Base-by-base conservation (phyloP, 2,329 filamentous ascomycete genomes). In the Pseudogymnoascus sp. region DNA sequence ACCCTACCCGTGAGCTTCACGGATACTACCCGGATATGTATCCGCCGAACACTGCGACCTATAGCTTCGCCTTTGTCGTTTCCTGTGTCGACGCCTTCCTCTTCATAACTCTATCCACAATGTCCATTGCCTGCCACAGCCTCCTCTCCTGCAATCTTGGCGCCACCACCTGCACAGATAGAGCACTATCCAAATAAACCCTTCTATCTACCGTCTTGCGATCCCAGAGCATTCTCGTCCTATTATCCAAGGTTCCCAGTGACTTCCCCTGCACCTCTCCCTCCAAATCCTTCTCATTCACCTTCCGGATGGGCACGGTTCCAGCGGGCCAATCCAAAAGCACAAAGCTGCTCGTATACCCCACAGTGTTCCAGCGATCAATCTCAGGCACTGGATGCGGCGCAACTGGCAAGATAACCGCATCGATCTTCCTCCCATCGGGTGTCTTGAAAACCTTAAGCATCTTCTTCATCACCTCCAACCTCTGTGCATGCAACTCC, bases 311-410 rank as follows among this genome's bases (percentile, higher is more conserved):
- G 0, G 85, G 85, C 1, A 88, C 66, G 0, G 72, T 73, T 0
- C 82, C 86, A 1, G 85, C 81, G 0, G 86, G 82, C 68, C 84
- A 86, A 70, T 89, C 86, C 21, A 89, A 72, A 62, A 88, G 69
- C 7, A 87, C 84, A 69, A 85, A 87, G 1, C 78, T 79, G 21
- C 78, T 82, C 0, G 85, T 87, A 69, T 88, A 89, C 63, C 84
- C 82, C 0, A 84, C 81, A 0, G 81, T 81, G 70, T 87, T 86
- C 74, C 84, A 89, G 1, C 79, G 76, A 73, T 89, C 86, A 62
- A 86, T 81, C 8, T 80, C 78, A 1, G 85, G 83, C 0, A 86
- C 80, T 0, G 86, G 84, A 71, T 89, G 86, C 1, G 85, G 84
- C 12, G 85, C 85, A 0, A 87, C 77, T 0, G 86, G 86, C 66